Percentiles rank a stretch among this genome's conserved stretches.
phyloP scores from a whole-genome alignment of 1,139 yeast species.

The Debaryomycetaceae sp. region DNA sequence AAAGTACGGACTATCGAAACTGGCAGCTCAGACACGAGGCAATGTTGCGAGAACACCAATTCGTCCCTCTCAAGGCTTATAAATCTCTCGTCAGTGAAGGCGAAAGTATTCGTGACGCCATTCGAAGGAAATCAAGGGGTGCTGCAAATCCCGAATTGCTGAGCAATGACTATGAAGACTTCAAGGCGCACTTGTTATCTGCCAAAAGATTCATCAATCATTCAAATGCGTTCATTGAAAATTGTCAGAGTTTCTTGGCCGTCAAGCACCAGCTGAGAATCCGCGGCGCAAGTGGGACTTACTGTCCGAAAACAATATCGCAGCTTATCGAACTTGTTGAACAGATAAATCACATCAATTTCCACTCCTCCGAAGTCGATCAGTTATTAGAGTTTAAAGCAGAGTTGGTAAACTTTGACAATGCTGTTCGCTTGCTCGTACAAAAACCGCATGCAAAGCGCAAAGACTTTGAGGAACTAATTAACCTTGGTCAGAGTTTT shows the following conservation, averaged over 20 bases:
- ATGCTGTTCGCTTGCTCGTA: slow-evolving; percentile 31
- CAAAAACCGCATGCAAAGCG: slow-evolving; percentile 15
- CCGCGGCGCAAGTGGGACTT: slow-evolving; percentile 13
- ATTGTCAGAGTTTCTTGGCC: slow-evolving; percentile 43
- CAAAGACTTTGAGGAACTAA: slow-evolving; percentile 35
- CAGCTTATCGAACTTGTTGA: slow-evolving; percentile 26
- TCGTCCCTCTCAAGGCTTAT: slow-evolving; percentile 37
- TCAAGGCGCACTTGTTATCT: slow-evolving; percentile 16
- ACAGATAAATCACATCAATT: slow-evolving; percentile 38
- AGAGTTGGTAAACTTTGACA: slow-evolving; percentile 46
- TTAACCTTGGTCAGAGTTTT: slow-evolving; percentile 45
- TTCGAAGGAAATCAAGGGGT: no score
- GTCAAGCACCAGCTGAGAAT: slow-evolving; percentile 43
- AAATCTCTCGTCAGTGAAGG: slow-evolving; percentile 43
- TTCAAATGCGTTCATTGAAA: slow-evolving; percentile 43
- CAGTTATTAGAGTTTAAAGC: slow-evolving; percentile 42
- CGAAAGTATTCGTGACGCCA: slow-evolving; percentile 35
- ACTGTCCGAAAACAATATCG: slow-evolving; percentile 10
- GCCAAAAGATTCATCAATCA: slow-evolving; percentile 32
- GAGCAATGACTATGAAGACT: no score
- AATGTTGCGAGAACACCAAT: slow-evolving; percentile 24
- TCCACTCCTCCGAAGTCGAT: slow-evolving; percentile 49
- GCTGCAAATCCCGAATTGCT: no score
- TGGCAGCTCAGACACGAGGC: slow-evolving; percentile 45
- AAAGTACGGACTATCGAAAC: slow-evolving; percentile 33